Evolutionary conservation across 2,329 filamentous ascomycete species (phyloP).

Genomic region (Alternaria alternata): DNA sequence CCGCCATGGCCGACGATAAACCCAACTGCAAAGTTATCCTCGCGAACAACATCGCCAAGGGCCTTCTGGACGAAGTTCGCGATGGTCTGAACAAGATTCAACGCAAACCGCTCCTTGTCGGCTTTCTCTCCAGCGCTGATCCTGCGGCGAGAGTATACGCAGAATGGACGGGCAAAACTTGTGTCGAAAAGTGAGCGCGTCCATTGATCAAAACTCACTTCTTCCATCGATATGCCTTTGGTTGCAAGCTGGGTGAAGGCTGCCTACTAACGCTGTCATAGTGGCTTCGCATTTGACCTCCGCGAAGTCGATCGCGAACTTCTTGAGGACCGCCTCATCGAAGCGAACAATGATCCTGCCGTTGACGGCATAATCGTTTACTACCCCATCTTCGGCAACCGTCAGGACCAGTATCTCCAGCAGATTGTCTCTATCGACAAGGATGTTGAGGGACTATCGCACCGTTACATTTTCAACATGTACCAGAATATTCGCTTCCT

Average conservation of each 20-base stretch:
- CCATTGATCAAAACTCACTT: not conserved
- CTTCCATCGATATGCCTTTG: not conserved
- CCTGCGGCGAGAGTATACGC: conserved; percentile 92
- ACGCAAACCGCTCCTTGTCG: conserved; percentile 80
- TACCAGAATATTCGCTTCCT: conserved; percentile 98
- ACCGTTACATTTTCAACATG: conserved; percentile 98
- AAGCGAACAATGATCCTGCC: conserved; percentile 78
- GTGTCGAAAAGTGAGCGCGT: conserved; percentile 83
- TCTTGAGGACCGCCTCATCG: conserved; percentile 87
- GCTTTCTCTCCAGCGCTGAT: conserved; percentile 91
- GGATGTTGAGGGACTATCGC: conserved; percentile 94
- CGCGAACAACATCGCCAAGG: conserved; percentile 85
- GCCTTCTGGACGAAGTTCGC: conserved; percentile 78
- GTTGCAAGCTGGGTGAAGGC: not conserved
- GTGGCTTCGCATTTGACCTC: conserved; percentile 89
- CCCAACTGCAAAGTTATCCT: conserved; percentile 88
- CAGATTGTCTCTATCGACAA: conserved; percentile 90
- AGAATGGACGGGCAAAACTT: conserved; percentile 97
- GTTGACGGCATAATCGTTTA: conserved; percentile 96
- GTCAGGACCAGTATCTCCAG: conserved; percentile 93
- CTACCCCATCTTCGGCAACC: conserved; percentile 93
- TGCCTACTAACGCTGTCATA: conserved; percentile 48
- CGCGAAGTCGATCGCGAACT: conserved; percentile 84
- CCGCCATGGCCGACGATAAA: conserved; percentile 50
- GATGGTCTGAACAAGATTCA: conserved; percentile 76